These are phyloP conservation scores for Sapria himalayana DNA, from an alignment of 345 rosid species.

Conservation along the genomic window DNA sequence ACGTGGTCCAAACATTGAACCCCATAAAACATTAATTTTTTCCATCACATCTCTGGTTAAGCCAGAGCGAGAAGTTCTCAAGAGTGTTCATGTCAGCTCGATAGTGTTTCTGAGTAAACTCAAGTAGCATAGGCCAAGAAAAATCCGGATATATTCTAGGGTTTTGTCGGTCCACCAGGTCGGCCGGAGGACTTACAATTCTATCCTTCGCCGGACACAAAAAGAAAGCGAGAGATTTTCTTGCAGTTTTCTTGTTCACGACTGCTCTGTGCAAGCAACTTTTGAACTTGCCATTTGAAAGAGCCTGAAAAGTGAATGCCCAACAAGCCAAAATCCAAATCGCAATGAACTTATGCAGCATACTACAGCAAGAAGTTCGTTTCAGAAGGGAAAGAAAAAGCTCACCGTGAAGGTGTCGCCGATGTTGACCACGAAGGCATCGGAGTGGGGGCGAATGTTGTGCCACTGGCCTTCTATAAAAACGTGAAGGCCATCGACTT, in stretches of 20 bases:
- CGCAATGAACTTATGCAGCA: background rate
- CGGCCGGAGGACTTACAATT: conserved; percentile 57
- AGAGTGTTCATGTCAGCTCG: conserved; percentile 85
- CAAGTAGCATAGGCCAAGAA: conserved; percentile 65
- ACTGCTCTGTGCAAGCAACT: conserved; percentile 94
- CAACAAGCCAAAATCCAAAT: background rate
- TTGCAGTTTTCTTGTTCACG: conserved; percentile 52
- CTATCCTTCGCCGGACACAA: conserved; percentile 62
- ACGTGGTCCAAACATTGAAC: too few species aligned
- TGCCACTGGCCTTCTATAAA: conserved; percentile 74
- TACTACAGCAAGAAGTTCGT: background rate
- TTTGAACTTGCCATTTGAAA: conserved; percentile 66
- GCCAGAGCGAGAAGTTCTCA: conserved; percentile 39
- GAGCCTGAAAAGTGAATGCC: conserved; percentile 32
- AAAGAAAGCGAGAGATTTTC: conserved; percentile 94
- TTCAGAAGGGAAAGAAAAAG: background rate
- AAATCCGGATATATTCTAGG: conserved; percentile 73
- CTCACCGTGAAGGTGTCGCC: conserved; percentile 99
- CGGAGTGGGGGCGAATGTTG: conserved; percentile 40
- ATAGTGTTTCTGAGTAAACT: conserved; percentile 72
- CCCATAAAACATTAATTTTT: too few species aligned
- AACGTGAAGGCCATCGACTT: conserved; percentile 89
- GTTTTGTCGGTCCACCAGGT: conserved; percentile 27
- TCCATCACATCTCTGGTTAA: conserved; percentile 14
- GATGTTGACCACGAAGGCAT: conserved; percentile 80